Conservation (phyloP, 164 flowering plant genomes). For the Macadamia tetraphylla region DNA sequence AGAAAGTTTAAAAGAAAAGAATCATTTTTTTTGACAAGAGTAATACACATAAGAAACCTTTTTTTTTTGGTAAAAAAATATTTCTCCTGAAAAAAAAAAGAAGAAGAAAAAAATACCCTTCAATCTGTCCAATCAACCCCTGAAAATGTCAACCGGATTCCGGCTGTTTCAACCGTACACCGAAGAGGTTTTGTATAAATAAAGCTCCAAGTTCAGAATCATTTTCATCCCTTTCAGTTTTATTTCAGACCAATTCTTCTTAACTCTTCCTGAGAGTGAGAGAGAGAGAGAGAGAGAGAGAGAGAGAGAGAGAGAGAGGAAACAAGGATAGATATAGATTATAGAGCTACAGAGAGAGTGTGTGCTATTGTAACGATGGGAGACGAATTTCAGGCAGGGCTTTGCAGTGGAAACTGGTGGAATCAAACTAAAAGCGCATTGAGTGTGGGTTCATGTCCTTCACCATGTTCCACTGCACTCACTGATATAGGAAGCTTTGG, state of each 20-base stretch:
- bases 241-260: no score
- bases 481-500: constrained; percentile 31
- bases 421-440: constrained; percentile 34
- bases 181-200: constrained; percentile 9
- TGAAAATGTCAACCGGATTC: neutral
- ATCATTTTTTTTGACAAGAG: neutral
- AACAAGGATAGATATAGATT: neutral
- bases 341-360: neutral
- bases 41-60: neutral
- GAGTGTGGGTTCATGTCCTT: constrained; percentile 23
- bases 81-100: neutral
- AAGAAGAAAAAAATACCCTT: constrained; percentile 17
- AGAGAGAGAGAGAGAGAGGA: neutral
- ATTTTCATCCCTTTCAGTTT: neutral
- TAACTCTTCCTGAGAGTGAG: neutral
- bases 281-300: neutral
- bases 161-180: constrained; percentile 6
- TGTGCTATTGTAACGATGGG: constrained; percentile 30
- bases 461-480: constrained; percentile 41
- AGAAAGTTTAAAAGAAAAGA: no score
- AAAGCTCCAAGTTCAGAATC: neutral
- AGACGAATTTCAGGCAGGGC: constrained; percentile 21
- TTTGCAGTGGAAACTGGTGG: constrained; percentile 46
- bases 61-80: neutral
- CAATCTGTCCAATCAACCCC: constrained; percentile 7